Evolutionary conservation across 305 asterid species (phyloP), one percentile per base, ranked within the genome.

Genomic region (Fraxinus albicans): DNA sequence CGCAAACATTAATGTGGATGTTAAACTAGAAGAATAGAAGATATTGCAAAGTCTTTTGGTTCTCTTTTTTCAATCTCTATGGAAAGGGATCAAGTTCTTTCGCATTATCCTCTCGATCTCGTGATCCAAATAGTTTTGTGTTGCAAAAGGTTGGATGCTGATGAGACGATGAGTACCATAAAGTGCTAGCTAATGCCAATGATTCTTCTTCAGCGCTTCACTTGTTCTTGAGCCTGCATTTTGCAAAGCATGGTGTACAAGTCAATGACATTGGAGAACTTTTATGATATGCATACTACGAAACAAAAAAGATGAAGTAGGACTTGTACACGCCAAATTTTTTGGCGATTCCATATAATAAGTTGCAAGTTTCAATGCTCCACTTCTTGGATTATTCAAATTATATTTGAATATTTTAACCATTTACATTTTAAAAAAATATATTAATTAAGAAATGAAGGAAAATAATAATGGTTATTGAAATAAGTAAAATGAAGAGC

Each of bases 141-240:
- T 73, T 38, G 35, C 78, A 70, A 50, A 83, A 36, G 84, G 77
- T 50, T 83, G 77, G 3, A 35, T 35, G 76, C 53, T 7, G 27
- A 25, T 25, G 27, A 25, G 27, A 25, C 27, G 58, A 42, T 73
- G 27, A 65, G 80, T 36, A 35, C 40, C 73, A 19, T 50, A 67
- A 27, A 76, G 79, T 77, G 5, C 12, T 77, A 31, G 83, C 81
- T 88, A 95, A 38, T 85, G 87, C 97, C 97, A 94, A 3, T 97
- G 99, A 84, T 91, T 95, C 93, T 87, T 95, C 93, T 90, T 94
- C 81, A 85, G 85, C 42, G 84, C 86, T 84, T 84, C 87, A 77
- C 95, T 85, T 82, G 91, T 86, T 86, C 84, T 33, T 33, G 34
- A 33, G 4, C 34, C 34, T 33, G 34, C 34, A 33, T 92, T 93